phyloP scores from a whole-genome alignment of 2,329 filamentous ascomycete genomes.

The Zarea fungicola region DNA sequence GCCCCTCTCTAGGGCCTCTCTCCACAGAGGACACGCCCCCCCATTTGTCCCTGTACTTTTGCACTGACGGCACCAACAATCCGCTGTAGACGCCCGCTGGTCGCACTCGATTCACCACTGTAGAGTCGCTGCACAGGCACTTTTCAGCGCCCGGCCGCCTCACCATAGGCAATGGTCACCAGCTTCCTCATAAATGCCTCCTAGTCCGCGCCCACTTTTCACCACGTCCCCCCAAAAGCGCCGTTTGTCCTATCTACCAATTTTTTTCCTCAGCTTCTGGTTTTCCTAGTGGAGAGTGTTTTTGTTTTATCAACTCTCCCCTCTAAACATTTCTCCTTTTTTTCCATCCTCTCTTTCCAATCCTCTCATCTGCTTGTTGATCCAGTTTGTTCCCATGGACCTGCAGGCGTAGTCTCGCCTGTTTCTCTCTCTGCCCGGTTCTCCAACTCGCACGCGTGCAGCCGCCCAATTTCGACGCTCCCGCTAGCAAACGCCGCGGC shows the following conservation, averaged over 20 bases:
- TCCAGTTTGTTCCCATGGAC: constrained; percentile 1
- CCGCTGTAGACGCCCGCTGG: background rate
- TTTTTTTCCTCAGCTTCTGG: background rate
- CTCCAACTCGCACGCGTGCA: background rate
- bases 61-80: background rate
- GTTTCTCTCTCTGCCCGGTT: background rate
- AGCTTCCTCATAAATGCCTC: constrained; percentile 11
- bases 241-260: constrained; percentile 9
- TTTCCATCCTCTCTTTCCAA: background rate
- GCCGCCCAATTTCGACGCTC: background rate
- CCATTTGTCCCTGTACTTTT: background rate
- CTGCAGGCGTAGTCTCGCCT: constrained; percentile 7
- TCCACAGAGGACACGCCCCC: background rate
- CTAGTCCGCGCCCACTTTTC: constrained; percentile 12
- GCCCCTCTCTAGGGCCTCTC: too few species aligned
- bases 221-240: background rate
- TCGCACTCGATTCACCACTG: background rate
- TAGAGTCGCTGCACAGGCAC: background rate
- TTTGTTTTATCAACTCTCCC: constrained; percentile 9
- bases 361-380: background rate
- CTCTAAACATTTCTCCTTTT: constrained; percentile 1
- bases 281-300: constrained; percentile 2
- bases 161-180: constrained; percentile 1
- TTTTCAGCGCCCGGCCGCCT: background rate
- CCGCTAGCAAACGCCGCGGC: too few species aligned